Percentiles rank a stretch among this genome's conserved stretches.
Evolutionary conservation across 2,329 filamentous ascomycete species (phyloP).

Genomic region (Pseudogymnoascus verrucosus): DNA sequence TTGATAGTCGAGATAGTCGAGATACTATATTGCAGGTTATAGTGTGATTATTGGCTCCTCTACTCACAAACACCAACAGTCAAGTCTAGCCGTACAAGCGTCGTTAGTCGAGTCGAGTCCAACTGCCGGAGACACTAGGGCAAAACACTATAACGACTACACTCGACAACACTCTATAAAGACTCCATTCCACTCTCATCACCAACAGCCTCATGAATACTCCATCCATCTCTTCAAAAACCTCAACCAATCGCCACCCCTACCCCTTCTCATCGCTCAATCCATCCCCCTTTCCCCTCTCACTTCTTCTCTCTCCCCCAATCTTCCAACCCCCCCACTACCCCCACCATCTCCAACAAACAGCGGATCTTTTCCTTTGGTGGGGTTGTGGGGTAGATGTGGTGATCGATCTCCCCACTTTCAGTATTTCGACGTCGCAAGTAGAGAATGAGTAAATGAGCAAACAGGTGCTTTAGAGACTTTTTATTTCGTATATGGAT

Average conservation of each 20-base stretch:
- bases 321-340: background rate
- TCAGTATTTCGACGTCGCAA: no score
- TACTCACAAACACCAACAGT: background rate
- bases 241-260: background rate
- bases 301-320: background rate
- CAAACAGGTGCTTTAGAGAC: no score
- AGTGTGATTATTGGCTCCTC: background rate
- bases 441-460: no score
- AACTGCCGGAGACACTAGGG: background rate
- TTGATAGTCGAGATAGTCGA: background rate
- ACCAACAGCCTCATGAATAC: background rate
- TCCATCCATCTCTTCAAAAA: background rate
- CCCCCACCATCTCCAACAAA: background rate
- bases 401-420: no score
- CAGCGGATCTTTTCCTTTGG: background rate
- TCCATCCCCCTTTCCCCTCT: background rate
- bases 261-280: background rate
- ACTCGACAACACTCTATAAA: background rate
- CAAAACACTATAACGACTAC: background rate
- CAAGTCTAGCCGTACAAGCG: background rate
- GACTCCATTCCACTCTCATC: background rate
- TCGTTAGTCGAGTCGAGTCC: background rate
- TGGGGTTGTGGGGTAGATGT: no score
- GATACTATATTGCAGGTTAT: background rate
- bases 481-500: no score